Base-by-base conservation (phyloP, 441 rosid species). In the Eruca vesicaria region DNA sequence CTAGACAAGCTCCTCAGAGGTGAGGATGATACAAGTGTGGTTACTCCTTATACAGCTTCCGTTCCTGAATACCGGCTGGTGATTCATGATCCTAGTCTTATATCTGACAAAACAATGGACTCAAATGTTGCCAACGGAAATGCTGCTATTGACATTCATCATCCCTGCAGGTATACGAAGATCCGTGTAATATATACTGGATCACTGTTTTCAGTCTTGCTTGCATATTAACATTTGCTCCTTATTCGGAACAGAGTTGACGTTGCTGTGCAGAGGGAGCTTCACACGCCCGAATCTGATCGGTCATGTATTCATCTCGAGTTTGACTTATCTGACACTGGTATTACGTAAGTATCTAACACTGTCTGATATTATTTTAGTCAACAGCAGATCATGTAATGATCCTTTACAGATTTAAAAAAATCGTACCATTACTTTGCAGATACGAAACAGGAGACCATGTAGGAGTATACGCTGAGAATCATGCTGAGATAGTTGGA, bases 361-460 rank as follows among this genome's bases (percentile, higher is more conserved):
- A n/a, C n/a, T n/a, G n/a, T n/a, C n/a, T n/a, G n/a, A n/a, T n/a
- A n/a, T n/a, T n/a, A n/a, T n/a, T n/a, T n/a, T n/a, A n/a, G n/a
- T n/a, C n/a, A n/a, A n/a, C n/a, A n/a, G n/a, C n/a, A n/a, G n/a
- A n/a, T n/a, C n/a, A n/a, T n/a, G n/a, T n/a, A n/a, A n/a, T n/a
- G n/a, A n/a, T n/a, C n/a, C n/a, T n/a, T n/a, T n/a, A n/a, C n/a
- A n/a, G n/a, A n/a, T n/a, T n/a, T n/a, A n/a, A n/a, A n/a, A n/a
- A n/a, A n/a, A n/a, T n/a, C n/a, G n/a, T n/a, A n/a, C n/a, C n/a
- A n/a, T n/a, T n/a, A n/a, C n/a, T n/a, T n/a, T 67, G 73, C 86
- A 94, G 98, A 75, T 92, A 92, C 79, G 97, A 88, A 83, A 89
- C 99, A 32, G 98, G 99, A 76, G 99, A 94, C 76, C 99, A 94